phyloP scores from a whole-genome alignment of 768 basidiomycete species.

The Lactarius psammicola region DNA sequence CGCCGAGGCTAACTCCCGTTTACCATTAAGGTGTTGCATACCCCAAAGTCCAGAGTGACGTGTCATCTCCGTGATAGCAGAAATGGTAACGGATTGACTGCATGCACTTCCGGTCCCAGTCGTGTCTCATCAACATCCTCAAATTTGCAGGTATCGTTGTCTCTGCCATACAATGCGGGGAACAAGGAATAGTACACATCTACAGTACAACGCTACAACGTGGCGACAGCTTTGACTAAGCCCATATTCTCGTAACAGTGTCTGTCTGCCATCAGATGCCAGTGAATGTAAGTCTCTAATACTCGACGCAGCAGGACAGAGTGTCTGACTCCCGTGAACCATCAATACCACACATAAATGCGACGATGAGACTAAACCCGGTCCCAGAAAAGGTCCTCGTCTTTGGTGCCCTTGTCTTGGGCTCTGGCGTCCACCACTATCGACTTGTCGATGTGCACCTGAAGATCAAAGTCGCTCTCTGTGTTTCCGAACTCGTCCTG shows the following conservation, averaged over 20 bases:
- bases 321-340: not conserved
- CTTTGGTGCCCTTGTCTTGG: not conserved
- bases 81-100: not conserved
- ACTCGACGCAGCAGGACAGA: not conserved
- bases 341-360: not conserved
- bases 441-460: conserved; percentile 20
- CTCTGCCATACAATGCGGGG: not conserved
- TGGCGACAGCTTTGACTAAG: not conserved
- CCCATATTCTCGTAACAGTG: not conserved
- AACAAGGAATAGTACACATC: not conserved
- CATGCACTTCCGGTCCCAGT: not conserved
- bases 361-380: not conserved
- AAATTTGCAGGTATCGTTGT: not conserved
- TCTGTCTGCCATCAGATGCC: not conserved
- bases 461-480: conserved; percentile 26
- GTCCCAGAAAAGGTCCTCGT: not conserved
- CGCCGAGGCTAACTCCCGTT: not conserved
- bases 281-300: not conserved
- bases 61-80: too few species aligned
- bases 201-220: not conserved
- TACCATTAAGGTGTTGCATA: not conserved
- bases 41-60: too few species aligned
- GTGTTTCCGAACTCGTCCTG: not conserved
- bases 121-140: not conserved
- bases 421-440: not conserved